Evolutionary conservation across 257 asterid genomes (phyloP).

Genomic region (Avicennia marina): DNA sequence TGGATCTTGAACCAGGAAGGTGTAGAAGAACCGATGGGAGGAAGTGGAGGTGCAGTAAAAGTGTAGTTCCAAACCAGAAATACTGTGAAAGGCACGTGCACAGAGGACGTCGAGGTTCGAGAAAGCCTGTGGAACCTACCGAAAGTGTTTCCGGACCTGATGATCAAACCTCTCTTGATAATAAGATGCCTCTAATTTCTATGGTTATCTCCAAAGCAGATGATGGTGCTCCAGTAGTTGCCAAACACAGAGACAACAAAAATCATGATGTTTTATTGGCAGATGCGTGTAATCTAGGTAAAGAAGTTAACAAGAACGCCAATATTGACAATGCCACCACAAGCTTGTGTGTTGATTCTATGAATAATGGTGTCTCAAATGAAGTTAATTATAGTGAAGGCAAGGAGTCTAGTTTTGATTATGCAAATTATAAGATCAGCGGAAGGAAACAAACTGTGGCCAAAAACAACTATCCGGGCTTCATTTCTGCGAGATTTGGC

Average conservation of each 20-base stretch:
- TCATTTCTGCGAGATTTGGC: constrained; percentile 28
- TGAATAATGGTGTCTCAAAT: neutral
- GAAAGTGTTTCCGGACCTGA: constrained; percentile 1
- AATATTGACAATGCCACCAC: no score
- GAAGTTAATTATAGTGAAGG: constrained; percentile 10
- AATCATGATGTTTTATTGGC: no score
- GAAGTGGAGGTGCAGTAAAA: constrained; percentile 72
- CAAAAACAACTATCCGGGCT: constrained; percentile 14
- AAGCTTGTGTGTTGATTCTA: no score
- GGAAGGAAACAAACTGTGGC: constrained; percentile 14
- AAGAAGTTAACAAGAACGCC: no score
- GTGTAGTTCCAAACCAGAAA: constrained; percentile 41
- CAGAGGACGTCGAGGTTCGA: constrained; percentile 67
- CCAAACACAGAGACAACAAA: constrained; percentile 21
- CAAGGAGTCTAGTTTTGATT: constrained; percentile 11
- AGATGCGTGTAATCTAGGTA: no score
- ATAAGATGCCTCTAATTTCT: constrained; percentile 8
- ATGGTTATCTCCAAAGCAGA: constrained; percentile 13
- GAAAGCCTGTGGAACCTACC: constrained; percentile 72
- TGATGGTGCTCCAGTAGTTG: neutral
- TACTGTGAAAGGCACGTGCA: constrained; percentile 70
- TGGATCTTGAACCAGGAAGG: constrained; percentile 65
- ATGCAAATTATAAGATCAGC: constrained; percentile 10
- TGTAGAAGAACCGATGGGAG: constrained; percentile 77
- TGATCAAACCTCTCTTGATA: neutral